Base-by-base conservation (phyloP, 78 protist genomes). In the Tieghemostelium lacteum region DNA sequence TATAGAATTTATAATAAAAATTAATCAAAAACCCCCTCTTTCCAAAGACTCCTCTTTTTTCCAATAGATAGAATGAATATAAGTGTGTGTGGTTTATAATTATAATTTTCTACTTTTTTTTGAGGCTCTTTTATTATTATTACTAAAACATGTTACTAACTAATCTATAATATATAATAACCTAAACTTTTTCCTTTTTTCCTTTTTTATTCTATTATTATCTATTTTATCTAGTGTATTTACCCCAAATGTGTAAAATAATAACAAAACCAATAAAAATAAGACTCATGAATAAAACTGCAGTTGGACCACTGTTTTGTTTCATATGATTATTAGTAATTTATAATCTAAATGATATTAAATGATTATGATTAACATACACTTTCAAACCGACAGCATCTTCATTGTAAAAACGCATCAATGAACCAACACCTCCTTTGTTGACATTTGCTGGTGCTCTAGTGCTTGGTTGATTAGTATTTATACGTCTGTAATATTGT, bases 371-470 rank as follows among this genome's bases (percentile, higher is more conserved):
- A 26, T n/a, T 8, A 40, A 66, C 88, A 12, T 77, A 77, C 88
- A 77, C 88, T 29, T 77, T 77, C 60, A 77, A 77, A 54, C 88
- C 88, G 28, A 77, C 45, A 26, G 88, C 62, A 65, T 77, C 88
- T 66, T 77, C 75, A 24, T 62, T 34, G 75, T 77, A 77, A 55
- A 50, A 49, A 60, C 85, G 70, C 19, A 77, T n/a, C 58, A 50
- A 31, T 24, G 19, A 45, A n/a, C 75, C 66, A 5, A n/a, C 16
- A 17, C 75, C 75, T 54, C 88, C 88, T 50, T 77, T 77, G 75
- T 42, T 65, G 16, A 66, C 88, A 16, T 73, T 65, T 19, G 88
- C 88, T 77, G 88, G 88, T 20, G 88, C 88, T 77, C 75, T 77
- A 36, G 34, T 36, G n/a, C n/a, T n/a, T n/a, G n/a, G n/a, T n/a